Percentiles rank a stretch among this genome's conserved stretches.
Evolutionary conservation across 495 filamentous ascomycete species (phyloP).

Genomic region (Aspergillus sclerotioniger): DNA sequence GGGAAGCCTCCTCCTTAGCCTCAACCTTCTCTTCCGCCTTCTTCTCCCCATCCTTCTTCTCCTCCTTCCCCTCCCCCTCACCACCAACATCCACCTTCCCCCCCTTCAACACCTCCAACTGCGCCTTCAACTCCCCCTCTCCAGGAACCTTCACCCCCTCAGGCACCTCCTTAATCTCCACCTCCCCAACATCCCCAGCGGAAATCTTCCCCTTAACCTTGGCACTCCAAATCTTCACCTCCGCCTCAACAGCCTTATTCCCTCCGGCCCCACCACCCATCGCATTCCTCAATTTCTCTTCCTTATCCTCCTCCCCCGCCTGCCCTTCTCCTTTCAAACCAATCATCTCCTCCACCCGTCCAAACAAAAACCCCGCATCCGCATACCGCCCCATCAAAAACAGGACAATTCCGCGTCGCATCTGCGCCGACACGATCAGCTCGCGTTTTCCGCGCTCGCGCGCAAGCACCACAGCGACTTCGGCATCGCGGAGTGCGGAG

Average conservation of each 20-base stretch:
- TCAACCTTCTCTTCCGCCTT: slow-evolving; percentile 2
- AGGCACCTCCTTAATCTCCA: slow-evolving; percentile 61
- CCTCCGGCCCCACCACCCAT: slow-evolving; percentile 48
- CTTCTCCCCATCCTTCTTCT: neutral
- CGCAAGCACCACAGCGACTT: slow-evolving; percentile 69
- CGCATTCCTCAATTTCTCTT: slow-evolving; percentile 33
- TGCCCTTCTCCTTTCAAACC: slow-evolving; percentile 42
- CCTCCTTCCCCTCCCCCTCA: neutral
- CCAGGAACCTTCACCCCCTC: slow-evolving; percentile 48
- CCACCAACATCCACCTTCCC: slow-evolving; percentile 18
- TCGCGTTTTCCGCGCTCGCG: slow-evolving; percentile 74
- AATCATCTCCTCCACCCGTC: slow-evolving; percentile 59
- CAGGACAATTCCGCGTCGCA: slow-evolving; percentile 73
- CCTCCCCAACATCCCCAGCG: slow-evolving; percentile 56
- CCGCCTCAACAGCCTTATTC: slow-evolving; percentile 40
- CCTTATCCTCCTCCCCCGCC: slow-evolving; percentile 36
- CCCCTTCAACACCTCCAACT: slow-evolving; percentile 30
- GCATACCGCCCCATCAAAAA: slow-evolving; percentile 69
- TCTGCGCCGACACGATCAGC: slow-evolving; percentile 74
- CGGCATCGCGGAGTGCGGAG: slow-evolving; percentile 73
- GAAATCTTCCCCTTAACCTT: slow-evolving; percentile 24
- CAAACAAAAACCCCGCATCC: slow-evolving; percentile 73
- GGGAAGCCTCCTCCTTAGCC: slow-evolving; percentile 18
- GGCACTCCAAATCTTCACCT: slow-evolving; percentile 18
- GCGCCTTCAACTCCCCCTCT: slow-evolving; percentile 33